Percentiles rank a stretch among this genome's conserved stretches.
Evolutionary conservation across 108 stramenopile species (phyloP).

Genomic region (Cyclotella choctawhatcheeana): DNA sequence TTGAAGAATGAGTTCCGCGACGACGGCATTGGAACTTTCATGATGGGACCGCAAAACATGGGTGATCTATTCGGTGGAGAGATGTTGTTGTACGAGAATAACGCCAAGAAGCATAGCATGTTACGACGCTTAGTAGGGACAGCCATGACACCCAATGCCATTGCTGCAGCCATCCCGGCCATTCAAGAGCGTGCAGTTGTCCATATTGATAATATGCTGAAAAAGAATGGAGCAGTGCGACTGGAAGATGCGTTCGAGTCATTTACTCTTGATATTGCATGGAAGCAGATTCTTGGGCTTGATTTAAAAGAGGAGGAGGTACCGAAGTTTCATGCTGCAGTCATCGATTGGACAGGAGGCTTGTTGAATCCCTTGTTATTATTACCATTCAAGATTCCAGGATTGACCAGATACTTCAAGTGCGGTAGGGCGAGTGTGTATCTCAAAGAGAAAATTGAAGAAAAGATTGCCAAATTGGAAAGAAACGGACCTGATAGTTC

Average conservation of each 20-base stretch:
- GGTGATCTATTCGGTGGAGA: conserved; percentile 21
- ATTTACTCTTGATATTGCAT: conserved; percentile 49
- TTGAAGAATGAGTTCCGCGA: conserved; percentile 25
- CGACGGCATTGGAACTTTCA: conserved; percentile 12
- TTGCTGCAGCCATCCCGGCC: conserved; percentile 29
- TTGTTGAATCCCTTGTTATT: conserved; percentile 21
- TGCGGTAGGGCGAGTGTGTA: conserved; percentile 29
- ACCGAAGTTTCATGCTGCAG: conserved; percentile 28
- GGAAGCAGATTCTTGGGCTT: conserved; percentile 53
- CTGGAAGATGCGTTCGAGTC: conserved; percentile 48
- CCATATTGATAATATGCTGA: conserved; percentile 27
- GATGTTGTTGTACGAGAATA: conserved; percentile 29
- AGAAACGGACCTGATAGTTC: conserved; percentile 46
- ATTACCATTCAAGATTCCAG: conserved; percentile 13
- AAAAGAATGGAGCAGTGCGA: conserved; percentile 8
- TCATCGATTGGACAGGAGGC: conserved; percentile 25
- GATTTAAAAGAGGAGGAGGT: conserved; percentile 44
- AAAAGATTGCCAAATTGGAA: conserved; percentile 40
- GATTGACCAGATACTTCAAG: conserved; percentile 5
- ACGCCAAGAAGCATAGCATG: conserved; percentile 25
- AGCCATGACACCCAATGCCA: conserved; percentile 41
- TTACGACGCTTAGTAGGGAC: conserved; percentile 41
- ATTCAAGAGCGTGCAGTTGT: conserved; percentile 28
- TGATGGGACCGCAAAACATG: background rate
- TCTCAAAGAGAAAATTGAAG: conserved; percentile 44